Base-by-base conservation (phyloP, 1,139 yeast genomes). In the Yamadazyma pseudoaaseri region DNA sequence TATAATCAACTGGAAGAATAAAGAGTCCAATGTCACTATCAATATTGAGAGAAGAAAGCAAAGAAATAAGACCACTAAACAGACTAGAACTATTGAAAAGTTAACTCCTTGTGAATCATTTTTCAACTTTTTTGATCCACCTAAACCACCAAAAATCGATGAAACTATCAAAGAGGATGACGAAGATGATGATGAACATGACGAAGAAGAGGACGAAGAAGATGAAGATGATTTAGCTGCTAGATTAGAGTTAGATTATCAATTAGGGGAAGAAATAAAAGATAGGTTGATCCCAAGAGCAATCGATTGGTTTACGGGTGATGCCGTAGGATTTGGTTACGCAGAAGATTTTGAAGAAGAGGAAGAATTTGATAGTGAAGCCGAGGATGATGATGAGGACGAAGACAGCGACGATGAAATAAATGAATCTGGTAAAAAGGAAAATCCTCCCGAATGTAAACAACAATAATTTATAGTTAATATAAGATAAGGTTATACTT, bases 281-380 rank as follows among this genome's bases (percentile, higher is more conserved):
- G 97, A 94, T 60, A 83, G 94, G 61, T 76, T 92, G 58, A 84
- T 92, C 48, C 97, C 97, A 45, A 80, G 96, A 54, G 97, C 97
- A 36, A 78, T 92, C 51, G 97, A 90, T 62, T 92, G 97, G 97
- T 92, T 87, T 60, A 90, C 97, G 12, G 97, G 98, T 33, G 89
- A 85, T 48, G 98, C 98, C n/a, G 76, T 90, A 39, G 78, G 73
- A 34, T 73, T 62, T 45, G 79, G 70, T 24, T 71, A 59, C 52
- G 65, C 69, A 17, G 73, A 64, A 31, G 73, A 65, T 30, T 60
- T 60, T 30, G 74, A 65, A 22, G 73, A 59, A 9, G 69, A 80
- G 57, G 53, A 76, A 8, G 79, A 66, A n/a, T 73, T 62, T 4
- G 76, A 62, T 13, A 75, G 60, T 12, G 73, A 66, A 16, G 79